Evolutionary conservation across 495 filamentous ascomycete genomes (phyloP), one percentile per base, ranked within the genome.

Genomic region (Parathielavia hyrcaniae): DNA sequence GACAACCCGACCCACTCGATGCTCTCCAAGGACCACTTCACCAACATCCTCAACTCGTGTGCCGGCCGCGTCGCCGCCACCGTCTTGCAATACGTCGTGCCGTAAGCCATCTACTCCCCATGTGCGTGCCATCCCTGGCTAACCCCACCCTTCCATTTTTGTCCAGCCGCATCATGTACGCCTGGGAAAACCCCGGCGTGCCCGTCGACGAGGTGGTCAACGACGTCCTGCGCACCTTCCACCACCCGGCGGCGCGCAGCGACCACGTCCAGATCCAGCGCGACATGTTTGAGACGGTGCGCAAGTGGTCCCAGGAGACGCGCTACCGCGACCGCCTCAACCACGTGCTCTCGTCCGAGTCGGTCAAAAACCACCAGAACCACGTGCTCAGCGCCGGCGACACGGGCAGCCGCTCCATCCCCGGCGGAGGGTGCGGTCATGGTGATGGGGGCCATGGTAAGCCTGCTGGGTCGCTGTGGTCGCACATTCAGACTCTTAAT

Each of bases 11-110:
- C 93, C 4, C 93, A 97, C 76, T 93, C 88, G 12, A 83, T 97
- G 73, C 81, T 97, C 7, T 91, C 89, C 57, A 97, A 97, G 73
- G 93, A 98, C 64, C 93, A 98, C 69, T 97, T 97, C 66, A 87
- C 87, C 61, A 96, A 97, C 72, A 77, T 91, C 34, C 78, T 97
- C 32, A 97, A 97, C 73, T 79, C 87, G 34, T 89, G 89, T 48
- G 90, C 91, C 3, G 92, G 92, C 13, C 80, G 87, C 20, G 82
- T 97, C 20, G 91, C 91, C 10, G 73, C 86, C 2, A 82, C 81
- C 0, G 86, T 96, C 51, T 71, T 97, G 6, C 79, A 88, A 77
- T 97, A 92, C 66, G 82, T 86, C 34, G 87, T 90, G 4, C 91
- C 92, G 59, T 80, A 72, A 61, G 77, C 67, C 11, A 53, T 17